Base-by-base conservation (phyloP, 2,329 filamentous ascomycete genomes). In the Aspergillus quadricinctus region DNA sequence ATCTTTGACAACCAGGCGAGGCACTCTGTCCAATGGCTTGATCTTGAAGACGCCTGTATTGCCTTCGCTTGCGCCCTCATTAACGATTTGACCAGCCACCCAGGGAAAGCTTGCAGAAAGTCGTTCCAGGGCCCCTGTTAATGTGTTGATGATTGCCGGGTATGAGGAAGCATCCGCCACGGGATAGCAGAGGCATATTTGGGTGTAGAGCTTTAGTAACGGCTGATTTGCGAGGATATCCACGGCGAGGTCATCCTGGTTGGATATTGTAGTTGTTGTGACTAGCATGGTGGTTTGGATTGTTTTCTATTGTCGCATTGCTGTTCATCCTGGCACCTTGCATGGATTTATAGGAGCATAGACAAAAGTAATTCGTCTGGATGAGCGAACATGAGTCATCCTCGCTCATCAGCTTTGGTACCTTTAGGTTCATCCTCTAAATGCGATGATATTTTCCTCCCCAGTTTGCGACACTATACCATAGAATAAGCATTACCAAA, bases 201-300 rank as follows among this genome's bases (percentile, higher is more conserved):
- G 78, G 0, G 78, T 82, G 59, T 81, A 82, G 10, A 81, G 72
- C 35, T 67, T 68, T 9, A 80, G 69, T 5, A 67, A 59, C 7
- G 76, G 71, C 52, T 73, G 68, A 50, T 80, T 74, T 11, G 77
- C 78, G 4, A 80, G 57, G 41, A 75, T 63, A 46, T 80, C 78
- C 2, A 81, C 66, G 28, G 66, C 14, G n/a, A 35, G 55, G n/a
- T 51, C 31, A 14, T 40, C 10, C 8, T 19, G 37, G 37, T 40
- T 29, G 14, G 11, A 17, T 40, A 4, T 40, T 17, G 37, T 40
- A 40, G n/a, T n/a, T n/a, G 14, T 40, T 40, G 37, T 40, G 17
- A 6, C 37, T 40, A 19, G n/a, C 37, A 40, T 40, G 14, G 37
- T 40, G 14, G 17, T n/a, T 19, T 40, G 37, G n/a, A 40, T 40